Conservation (phyloP, 2,329 filamentous ascomycete species). For the Lasiodiplodia sp. region DNA sequence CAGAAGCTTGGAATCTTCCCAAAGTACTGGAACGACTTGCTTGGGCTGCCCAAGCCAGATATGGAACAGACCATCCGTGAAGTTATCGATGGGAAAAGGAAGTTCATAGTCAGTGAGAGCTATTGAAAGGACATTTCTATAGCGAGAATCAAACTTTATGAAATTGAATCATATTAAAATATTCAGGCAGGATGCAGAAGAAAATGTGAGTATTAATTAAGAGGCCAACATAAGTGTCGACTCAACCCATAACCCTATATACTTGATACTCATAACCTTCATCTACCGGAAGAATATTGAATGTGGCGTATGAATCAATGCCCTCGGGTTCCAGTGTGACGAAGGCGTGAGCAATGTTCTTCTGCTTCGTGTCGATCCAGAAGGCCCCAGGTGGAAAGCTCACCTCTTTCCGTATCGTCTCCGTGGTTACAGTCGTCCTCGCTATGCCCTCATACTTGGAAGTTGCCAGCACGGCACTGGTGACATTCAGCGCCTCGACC, state of each 20-base stretch:
- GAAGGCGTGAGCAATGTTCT: constrained; percentile 39
- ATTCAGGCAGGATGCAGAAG: too few relatives aligned
- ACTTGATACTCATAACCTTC: constrained; percentile 36
- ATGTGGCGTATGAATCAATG: constrained; percentile 36
- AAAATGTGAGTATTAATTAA: too few relatives aligned
- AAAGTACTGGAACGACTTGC: neutral
- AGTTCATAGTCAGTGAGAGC: too few relatives aligned
- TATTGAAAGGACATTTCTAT: too few relatives aligned
- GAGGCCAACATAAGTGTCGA: too few relatives aligned
- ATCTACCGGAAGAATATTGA: constrained; percentile 36
- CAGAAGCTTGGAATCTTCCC: neutral
- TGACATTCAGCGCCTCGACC: constrained; percentile 37
- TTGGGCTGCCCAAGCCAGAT: neutral
- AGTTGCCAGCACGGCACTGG: constrained; percentile 32
- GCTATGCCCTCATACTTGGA: constrained; percentile 37
- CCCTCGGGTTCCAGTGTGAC: constrained; percentile 39
- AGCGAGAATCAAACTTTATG: too few relatives aligned
- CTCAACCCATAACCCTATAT: neutral
- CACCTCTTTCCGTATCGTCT: constrained; percentile 31
- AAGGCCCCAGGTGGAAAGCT: constrained; percentile 36
- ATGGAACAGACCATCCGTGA: neutral
- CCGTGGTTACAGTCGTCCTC: constrained; percentile 35
- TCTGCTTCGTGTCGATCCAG: constrained; percentile 37
- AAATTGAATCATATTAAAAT: too few relatives aligned
- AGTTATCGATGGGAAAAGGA: neutral